Evolutionary conservation across 1,284 basidiomycete species (phyloP).

Genomic region (Trichosporon sp.): DNA sequence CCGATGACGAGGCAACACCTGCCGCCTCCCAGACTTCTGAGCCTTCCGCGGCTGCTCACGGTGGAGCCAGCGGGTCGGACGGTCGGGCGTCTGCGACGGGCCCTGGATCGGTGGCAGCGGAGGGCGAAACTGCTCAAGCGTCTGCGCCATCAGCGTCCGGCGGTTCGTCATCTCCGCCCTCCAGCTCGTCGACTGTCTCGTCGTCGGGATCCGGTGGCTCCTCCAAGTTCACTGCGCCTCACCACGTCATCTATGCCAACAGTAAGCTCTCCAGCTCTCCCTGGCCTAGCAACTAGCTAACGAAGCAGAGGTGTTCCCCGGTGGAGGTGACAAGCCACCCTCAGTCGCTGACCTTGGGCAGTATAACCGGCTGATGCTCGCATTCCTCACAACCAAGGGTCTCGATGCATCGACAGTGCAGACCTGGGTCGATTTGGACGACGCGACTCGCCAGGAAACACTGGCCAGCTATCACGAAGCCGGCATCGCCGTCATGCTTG

Average conservation of each 20-base stretch:
- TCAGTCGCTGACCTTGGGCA: slow-evolving; percentile 1
- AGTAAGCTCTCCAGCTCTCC: background rate
- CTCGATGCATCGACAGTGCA: slow-evolving; percentile 21
- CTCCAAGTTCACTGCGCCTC: background rate
- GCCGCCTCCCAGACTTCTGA: background rate
- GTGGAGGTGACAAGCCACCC: background rate
- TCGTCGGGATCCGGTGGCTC: background rate
- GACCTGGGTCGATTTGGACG: background rate
- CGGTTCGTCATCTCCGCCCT: background rate
- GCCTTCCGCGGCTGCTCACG: background rate
- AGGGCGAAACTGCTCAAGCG: background rate
- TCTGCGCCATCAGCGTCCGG: background rate
- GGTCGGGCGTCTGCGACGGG: background rate
- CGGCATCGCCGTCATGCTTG: slow-evolving; percentile 31
- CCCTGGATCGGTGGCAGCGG: background rate
- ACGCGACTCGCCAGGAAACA: background rate
- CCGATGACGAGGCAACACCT: background rate
- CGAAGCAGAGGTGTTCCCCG: slow-evolving; percentile 12
- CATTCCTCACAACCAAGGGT: slow-evolving; percentile 37
- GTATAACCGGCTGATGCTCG: slow-evolving; percentile 51
- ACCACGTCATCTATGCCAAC: background rate
- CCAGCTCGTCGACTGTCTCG: background rate
- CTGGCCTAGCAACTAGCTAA: slow-evolving; percentile 6
- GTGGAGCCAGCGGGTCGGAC: no score
- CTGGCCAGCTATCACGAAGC: slow-evolving; percentile 48